Base-by-base conservation (phyloP, 2,329 filamentous ascomycete genomes). In the Colletotrichum filicis region DNA sequence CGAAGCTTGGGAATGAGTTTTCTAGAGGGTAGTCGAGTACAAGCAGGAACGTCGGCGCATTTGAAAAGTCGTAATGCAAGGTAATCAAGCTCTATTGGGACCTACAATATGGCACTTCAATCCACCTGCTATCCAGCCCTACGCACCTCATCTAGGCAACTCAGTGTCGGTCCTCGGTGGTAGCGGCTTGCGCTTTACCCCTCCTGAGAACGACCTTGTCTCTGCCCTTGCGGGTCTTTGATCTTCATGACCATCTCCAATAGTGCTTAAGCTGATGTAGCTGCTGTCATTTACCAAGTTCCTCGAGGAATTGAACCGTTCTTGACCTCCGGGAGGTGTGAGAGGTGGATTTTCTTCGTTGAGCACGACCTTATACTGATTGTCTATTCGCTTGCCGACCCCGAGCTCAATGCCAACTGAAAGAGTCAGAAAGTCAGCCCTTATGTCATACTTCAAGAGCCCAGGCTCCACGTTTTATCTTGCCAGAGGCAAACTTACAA, bases 401-500 rank as follows among this genome's bases (percentile, higher is more conserved):
- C 67, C 67, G 2, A n/a, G n/a, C 14, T 65, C 37, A 12, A 69
- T 58, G 14, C 67, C 67, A 11, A 65, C 67, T 69, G 4, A 2
- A 7, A 22, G 11, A 19, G 2, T 1, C 1, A 16, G 11, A 32
- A 16, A 30, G 22, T 55, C 22, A 56, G 24, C 14, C 28, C 7
- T 9, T 46, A 19, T 16, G 28, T 2, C 4, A 28, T 19, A 4
- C 1, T 24, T 14, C 35, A 24, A 32, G 28, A 60, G 4, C 28
- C 7, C 8, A 30, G 28, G 28, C 16, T 14, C 3, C 57, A 14
- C 11, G 1, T 19, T 9, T 4, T 5, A 19, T 32, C 14, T 5
- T 46, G 42, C 16, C 3, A n/a, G 19, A 60, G 5, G 22, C 5
- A 28, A 7, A 71, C 75, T 76, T 67, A 77, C 75, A 77, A 8